These are phyloP conservation scores for Arthrobotrys conoides DNA, from an alignment of 2,329 filamentous ascomycete genomes.

Conservation along the genomic window DNA sequence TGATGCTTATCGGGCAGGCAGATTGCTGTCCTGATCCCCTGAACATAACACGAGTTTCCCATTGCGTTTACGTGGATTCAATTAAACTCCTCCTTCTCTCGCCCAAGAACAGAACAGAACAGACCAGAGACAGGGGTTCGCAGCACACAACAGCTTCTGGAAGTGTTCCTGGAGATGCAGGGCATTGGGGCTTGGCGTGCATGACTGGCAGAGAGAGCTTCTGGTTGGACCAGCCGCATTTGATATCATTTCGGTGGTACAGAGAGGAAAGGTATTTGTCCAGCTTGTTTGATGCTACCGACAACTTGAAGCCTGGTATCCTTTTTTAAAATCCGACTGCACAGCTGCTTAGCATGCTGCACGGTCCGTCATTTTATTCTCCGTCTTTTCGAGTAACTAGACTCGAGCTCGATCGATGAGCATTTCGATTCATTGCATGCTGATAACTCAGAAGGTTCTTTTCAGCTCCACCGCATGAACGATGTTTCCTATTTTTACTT, in stretches of 20 bases:
- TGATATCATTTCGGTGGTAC: constrained; percentile 12
- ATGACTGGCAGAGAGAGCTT: constrained; percentile 2
- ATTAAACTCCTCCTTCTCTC: constrained; percentile 19
- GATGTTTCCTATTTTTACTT: constrained; percentile 81
- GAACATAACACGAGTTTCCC: constrained; percentile 45
- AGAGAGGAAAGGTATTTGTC: constrained; percentile 13
- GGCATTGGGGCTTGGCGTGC: constrained; percentile 40
- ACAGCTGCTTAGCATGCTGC: not conserved
- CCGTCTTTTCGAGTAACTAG: constrained; percentile 7
- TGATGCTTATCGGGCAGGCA: constrained; percentile 38
- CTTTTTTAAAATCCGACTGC: not conserved
- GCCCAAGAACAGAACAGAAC: not conserved
- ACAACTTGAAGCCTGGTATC: constrained; percentile 1
- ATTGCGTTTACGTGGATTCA: constrained; percentile 40
- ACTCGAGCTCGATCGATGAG: not conserved
- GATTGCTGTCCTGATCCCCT: constrained; percentile 45
- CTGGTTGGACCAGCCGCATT: constrained; percentile 48
- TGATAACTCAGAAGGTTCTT: constrained; percentile 20
- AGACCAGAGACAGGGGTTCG: constrained; percentile 38
- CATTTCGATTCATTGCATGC: not conserved
- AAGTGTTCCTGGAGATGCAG: constrained; percentile 44
- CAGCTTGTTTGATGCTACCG: constrained; percentile 5
- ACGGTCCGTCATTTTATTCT: constrained; percentile 18
- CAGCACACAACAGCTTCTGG: constrained; percentile 42
- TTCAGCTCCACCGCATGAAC: constrained; percentile 67